Evolutionary conservation across 257 asterid genomes (phyloP), one percentile per base, ranked within the genome.

Genomic region (Ballota nigra): DNA sequence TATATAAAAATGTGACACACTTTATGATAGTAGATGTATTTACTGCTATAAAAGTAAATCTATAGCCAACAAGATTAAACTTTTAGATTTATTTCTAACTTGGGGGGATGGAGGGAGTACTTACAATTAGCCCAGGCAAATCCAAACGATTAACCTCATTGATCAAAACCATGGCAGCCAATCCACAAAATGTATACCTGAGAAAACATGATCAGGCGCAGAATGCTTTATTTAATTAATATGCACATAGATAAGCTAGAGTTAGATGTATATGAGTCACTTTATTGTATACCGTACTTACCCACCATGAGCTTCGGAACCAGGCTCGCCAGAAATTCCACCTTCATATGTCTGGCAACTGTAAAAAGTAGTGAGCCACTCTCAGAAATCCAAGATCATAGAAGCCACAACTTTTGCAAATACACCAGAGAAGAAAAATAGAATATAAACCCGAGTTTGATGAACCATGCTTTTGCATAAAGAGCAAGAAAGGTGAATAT

Each of bases 301-400:
- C 98, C 99, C 99, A 62, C 99, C 99, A 73, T 95, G 99, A 83
- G 99, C 99, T 89, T 95, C 98, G 31, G 99, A 79, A 71, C 95
- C 89, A 28, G 99, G 97, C 79, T 95, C 99, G 19, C 98, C 97
- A 56, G 92, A 81, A 73, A 95, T 95, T 80, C 99, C 99, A 75
- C 99, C 99, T 88, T 95, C 99, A 78, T 87, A 89, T 66, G 98
- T 89, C 90, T 88, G 97, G 87, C 98, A 92, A 76, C 99, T 95
- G 82, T 78, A 78, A 23, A 31, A 72, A 64, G 75, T 59, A 74
- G 77, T 3, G 7, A 56, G 33, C 52, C 70, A 57, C 16, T 61
- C 58, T 66, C 36, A 33, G 40, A 38, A 60, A 28, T 12, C 51
- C 40, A 28, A 43, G 68, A 66, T 55, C 28, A 20, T 68, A 6